phyloP scores from a whole-genome alignment of 495 filamentous ascomycete genomes.

The Astrocystis sublimbata region DNA sequence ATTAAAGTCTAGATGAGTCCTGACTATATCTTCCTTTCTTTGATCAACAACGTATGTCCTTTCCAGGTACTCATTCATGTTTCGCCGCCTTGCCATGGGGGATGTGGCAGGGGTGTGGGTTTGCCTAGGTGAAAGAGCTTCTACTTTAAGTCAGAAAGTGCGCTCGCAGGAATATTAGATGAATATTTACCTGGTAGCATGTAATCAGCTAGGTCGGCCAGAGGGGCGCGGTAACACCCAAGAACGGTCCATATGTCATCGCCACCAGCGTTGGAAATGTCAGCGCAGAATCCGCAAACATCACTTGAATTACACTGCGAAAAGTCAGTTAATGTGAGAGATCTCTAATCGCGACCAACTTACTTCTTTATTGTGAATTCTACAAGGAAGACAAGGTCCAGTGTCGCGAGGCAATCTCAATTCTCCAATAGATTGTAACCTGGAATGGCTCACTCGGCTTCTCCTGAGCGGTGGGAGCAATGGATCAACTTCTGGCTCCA shows the following conservation, averaged over 20 bases:
- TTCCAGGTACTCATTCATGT: constrained; percentile 53
- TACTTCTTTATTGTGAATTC: constrained; percentile 43
- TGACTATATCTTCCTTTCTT: constrained; percentile 42
- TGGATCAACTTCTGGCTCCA: constrained; percentile 51
- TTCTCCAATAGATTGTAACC: constrained; percentile 52
- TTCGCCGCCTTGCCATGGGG: constrained; percentile 48
- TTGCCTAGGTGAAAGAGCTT: constrained; percentile 45
- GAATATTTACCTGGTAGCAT: constrained; percentile 46
- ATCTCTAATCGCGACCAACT: neutral
- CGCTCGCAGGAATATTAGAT: neutral
- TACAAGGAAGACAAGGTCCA: constrained; percentile 50
- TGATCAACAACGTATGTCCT: constrained; percentile 42
- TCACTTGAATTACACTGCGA: constrained; percentile 49
- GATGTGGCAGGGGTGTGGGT: constrained; percentile 52
- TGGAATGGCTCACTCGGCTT: constrained; percentile 48
- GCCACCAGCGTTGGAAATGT: constrained; percentile 33
- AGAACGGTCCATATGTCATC: constrained; percentile 48
- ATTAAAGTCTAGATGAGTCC: constrained; percentile 46
- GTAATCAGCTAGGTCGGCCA: constrained; percentile 44
- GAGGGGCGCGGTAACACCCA: constrained; percentile 48
- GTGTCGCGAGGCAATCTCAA: constrained; percentile 46
- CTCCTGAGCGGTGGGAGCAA: constrained; percentile 51
- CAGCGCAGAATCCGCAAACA: constrained; percentile 45
- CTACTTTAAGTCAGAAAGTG: constrained; percentile 26
- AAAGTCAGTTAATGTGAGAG: neutral